Base-by-base conservation (phyloP, 192 early-diverging fungal genomes). In the Podila epigama region DNA sequence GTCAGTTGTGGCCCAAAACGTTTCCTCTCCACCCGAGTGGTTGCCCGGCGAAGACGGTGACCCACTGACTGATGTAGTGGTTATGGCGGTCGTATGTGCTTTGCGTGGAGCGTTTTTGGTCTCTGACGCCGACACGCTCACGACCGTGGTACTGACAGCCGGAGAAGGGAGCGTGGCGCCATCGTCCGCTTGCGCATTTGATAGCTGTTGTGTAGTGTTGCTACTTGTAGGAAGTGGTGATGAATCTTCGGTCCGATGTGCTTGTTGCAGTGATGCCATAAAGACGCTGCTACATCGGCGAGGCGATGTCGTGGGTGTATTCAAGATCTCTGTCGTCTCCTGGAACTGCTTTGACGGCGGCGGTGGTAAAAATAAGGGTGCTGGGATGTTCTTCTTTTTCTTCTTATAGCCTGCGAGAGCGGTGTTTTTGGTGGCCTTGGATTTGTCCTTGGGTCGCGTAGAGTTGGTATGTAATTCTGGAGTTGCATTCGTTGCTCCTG, bases 21-120 rank as follows among this genome's bases (percentile, higher is more conserved):
- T 22, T 15, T 68, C 65, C 7, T 77, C 73, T 15, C 66, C 60
- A 0, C 66, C 56, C 20, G 65, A 77, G 13, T 66, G 60, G 51
- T 68, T 68, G 20, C 56, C 73, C 37, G 44, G 44, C 10, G 44
- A 48, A 18, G 44, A 48, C 7, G 44, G 44, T 7, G 44, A 18
- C 42, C 18, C 22, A 5, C 42, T 48, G n/a, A 22, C 44, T 48
- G 44, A 18, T 48, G 44, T 22, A 22, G 44, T 48, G 44, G 44
- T 48, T 18, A 48, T 48, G n/a, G 25, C 44, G 20, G 44, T n/a
- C n/a, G n/a, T n/a, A n/a, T n/a, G n/a, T n/a, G n/a, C n/a, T n/a
- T n/a, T n/a, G n/a, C n/a, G n/a, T n/a, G n/a, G n/a, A n/a, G n/a
- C n/a, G n/a, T n/a, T n/a, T n/a, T n/a, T n/a, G n/a, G n/a, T n/a